phyloP scores from a whole-genome alignment of 225 moss, liverwort and hornwort species.

The Pseudoscleropodium purum region DNA sequence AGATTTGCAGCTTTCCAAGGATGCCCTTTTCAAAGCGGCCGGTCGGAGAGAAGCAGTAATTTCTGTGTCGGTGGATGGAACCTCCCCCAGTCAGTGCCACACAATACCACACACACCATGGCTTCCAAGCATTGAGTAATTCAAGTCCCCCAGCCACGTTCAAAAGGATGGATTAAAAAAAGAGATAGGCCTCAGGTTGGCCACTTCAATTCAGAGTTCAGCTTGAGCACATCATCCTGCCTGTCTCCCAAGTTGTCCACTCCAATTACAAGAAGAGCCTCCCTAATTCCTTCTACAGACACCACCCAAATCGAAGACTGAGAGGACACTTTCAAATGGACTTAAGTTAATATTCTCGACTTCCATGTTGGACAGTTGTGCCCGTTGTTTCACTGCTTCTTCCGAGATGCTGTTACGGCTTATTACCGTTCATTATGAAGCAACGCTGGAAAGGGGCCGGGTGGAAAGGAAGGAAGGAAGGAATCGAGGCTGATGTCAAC shows the following conservation, averaged over 20 bases:
- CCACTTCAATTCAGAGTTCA: background rate
- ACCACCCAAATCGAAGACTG: background rate
- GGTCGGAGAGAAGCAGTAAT: background rate
- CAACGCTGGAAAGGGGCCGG: background rate
- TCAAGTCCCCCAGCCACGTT: background rate
- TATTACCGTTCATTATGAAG: background rate
- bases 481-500: conserved; percentile 3
- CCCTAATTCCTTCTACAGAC: background rate
- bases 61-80: background rate
- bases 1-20: background rate
- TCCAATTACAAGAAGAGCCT: background rate
- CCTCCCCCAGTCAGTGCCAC: background rate
- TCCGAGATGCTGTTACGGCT: background rate
- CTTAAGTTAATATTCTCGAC: background rate
- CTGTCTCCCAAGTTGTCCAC: background rate
- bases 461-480: background rate
- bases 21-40: background rate
- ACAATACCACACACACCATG: background rate
- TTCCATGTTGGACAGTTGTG: background rate
- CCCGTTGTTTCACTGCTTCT: background rate
- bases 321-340: background rate
- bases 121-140: background rate
- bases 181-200: too few species aligned
- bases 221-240: background rate
- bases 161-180: background rate